Evolutionary conservation across 1,284 basidiomycete species (phyloP).

Genomic region (Papiliotrema nemorosa): DNA sequence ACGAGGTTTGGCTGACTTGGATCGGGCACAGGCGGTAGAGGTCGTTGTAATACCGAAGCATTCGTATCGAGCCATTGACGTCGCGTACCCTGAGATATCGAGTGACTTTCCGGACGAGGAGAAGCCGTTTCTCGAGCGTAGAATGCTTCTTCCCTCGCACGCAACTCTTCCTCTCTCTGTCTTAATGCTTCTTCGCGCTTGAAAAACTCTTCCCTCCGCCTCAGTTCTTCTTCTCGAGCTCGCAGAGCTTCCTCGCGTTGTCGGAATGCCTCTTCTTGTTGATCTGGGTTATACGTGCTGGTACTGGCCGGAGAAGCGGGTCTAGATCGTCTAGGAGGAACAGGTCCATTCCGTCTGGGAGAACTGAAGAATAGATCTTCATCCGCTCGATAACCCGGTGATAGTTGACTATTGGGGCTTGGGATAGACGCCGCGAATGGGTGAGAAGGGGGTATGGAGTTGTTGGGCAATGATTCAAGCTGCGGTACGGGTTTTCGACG

Average conservation of each 20-base stretch:
- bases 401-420: neutral
- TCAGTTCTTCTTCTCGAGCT: conserved; percentile 2
- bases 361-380: conserved; percentile 7
- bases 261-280: neutral
- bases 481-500: conserved; percentile 1
- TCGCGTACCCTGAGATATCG: neutral
- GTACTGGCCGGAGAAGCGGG: neutral
- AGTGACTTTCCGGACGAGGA: neutral
- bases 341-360: neutral
- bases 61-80: neutral
- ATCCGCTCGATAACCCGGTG: neutral
- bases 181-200: neutral
- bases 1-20: neutral
- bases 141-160: neutral
- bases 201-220: neutral
- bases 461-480: neutral
- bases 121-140: neutral
- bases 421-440: conserved; percentile 6
- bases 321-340: neutral
- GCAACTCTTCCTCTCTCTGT: neutral
- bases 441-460: conserved; percentile 3
- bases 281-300: too few species aligned
- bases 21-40: neutral
- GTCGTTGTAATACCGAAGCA: neutral
- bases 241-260: neutral